Conservation (phyloP, 1,284 basidiomycete species). For the Leucocoprinus gongylophorus region DNA sequence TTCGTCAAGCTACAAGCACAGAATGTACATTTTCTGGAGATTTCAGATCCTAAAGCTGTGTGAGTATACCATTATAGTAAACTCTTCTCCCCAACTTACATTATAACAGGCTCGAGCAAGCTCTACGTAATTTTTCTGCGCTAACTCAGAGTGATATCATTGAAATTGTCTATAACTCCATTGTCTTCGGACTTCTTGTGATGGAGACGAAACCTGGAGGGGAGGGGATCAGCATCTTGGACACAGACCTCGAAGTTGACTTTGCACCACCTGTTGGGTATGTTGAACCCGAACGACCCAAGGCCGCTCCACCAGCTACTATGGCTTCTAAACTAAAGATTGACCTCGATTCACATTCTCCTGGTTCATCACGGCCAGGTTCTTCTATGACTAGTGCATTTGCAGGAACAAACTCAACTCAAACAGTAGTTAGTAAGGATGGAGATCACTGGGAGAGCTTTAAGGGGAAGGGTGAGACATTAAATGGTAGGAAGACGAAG, state of each 20-base stretch:
- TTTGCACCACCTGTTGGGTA: slow-evolving; percentile 73
- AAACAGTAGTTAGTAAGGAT: slow-evolving; percentile 55
- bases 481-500: slow-evolving; percentile 84
- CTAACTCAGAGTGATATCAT: slow-evolving; percentile 89
- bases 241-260: slow-evolving; percentile 94
- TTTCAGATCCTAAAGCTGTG: slow-evolving; percentile 96
- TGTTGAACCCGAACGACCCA: slow-evolving; percentile 86
- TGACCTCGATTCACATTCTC: slow-evolving; percentile 77
- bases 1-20: slow-evolving; percentile 97
- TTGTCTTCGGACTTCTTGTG: slow-evolving; percentile 91
- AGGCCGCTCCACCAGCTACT: slow-evolving; percentile 75
- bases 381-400: slow-evolving; percentile 69
- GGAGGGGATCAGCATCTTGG: slow-evolving; percentile 84
- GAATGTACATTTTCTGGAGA: slow-evolving; percentile 90
- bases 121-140: slow-evolving; percentile 89
- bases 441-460: slow-evolving; percentile 88
- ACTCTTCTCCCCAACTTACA: slow-evolving; percentile 4
- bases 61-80: slow-evolving; percentile 36
- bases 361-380: slow-evolving; percentile 72
- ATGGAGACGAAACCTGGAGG: slow-evolving; percentile 92
- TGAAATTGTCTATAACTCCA: slow-evolving; percentile 87
- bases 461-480: slow-evolving; percentile 86
- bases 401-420: slow-evolving; percentile 41
- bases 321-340: slow-evolving; percentile 99
- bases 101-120: slow-evolving; percentile 77